Evolutionary conservation across 306 rosid genomes (phyloP).

Genomic region (Malus fusca): DNA sequence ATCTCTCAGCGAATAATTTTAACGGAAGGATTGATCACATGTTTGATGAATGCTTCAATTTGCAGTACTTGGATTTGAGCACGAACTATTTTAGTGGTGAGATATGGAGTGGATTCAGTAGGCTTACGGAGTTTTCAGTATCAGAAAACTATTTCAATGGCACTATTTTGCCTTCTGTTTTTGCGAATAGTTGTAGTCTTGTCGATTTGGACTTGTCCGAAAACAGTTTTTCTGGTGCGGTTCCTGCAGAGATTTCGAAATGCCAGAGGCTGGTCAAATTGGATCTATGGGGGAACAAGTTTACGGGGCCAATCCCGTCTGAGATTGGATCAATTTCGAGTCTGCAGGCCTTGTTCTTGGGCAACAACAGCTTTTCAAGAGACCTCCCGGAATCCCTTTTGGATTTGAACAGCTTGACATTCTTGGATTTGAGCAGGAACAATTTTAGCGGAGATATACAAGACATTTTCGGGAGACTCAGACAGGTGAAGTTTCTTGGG

Average conservation of each 20-base stretch:
- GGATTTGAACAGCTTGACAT: conserved; percentile 43
- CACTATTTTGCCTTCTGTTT: conserved; percentile 29
- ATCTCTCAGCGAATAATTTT: conserved; percentile 59
- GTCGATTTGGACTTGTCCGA: conserved; percentile 57
- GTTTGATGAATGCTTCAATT: conserved; percentile 51
- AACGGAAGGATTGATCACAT: conserved; percentile 44
- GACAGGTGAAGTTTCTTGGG: conserved; percentile 54
- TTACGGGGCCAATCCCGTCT: conserved; percentile 56
- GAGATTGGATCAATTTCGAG: conserved; percentile 53
- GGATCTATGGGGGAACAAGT: conserved; percentile 55
- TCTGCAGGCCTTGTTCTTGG: conserved; percentile 57
- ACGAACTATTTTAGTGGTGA: conserved; percentile 54
- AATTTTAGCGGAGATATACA: conserved; percentile 57
- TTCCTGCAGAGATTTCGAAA: conserved; percentile 50
- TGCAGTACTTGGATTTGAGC: conserved; percentile 85
- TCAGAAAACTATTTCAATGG: conserved; percentile 68
- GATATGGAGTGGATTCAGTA: conserved; percentile 52
- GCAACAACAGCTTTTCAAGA: conserved; percentile 56
- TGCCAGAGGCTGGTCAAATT: conserved; percentile 43
- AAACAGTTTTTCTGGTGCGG: conserved; percentile 44
- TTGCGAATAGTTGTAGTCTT: conserved; percentile 45
- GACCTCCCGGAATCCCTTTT: conserved; percentile 56
- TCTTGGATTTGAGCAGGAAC: conserved; percentile 90
- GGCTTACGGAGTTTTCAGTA: conserved; percentile 49
- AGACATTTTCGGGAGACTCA: conserved; percentile 59